These are phyloP conservation scores for Ananas comosus DNA, from an alignment of 176 grass and related monocot species.

Conservation along the genomic window DNA sequence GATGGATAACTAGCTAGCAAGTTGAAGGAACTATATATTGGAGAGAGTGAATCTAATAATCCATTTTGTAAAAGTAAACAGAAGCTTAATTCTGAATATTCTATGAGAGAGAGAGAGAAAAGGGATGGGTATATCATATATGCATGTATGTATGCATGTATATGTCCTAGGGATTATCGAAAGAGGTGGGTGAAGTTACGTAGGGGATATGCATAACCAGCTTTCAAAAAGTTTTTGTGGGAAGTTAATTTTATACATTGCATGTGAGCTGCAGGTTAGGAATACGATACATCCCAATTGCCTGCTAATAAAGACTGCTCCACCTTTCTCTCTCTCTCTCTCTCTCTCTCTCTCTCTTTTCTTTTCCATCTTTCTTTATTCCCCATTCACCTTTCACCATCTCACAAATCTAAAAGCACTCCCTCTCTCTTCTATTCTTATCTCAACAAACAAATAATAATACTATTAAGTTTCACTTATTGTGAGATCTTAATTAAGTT, in stretches of 20 bases:
- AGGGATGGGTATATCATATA: neutral
- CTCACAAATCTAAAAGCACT: slow-evolving; percentile 10
- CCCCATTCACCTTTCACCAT: slow-evolving; percentile 24
- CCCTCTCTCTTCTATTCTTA: neutral
- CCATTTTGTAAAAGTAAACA: neutral
- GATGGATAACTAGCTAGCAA: too few relatives aligned
- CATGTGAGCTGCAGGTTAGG: slow-evolving; percentile 20
- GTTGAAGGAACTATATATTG: neutral
- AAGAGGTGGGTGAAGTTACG: neutral
- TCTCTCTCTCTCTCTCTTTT: neutral
- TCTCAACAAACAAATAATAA: neutral
- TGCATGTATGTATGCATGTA: too few relatives aligned
- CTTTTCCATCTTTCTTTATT: slow-evolving; percentile 46
- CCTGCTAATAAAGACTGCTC: slow-evolving; percentile 46
- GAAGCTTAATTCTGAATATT: neutral
- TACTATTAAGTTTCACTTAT: neutral
- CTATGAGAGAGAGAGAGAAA: neutral
- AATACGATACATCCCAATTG: slow-evolving; percentile 42
- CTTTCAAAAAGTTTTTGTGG: slow-evolving; percentile 31
- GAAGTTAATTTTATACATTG: slow-evolving; percentile 31
- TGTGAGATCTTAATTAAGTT: too few relatives aligned
- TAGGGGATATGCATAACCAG: slow-evolving; percentile 30
- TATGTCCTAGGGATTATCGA: neutral
- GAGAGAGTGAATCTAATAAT: neutral
- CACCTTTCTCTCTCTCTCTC: slow-evolving; percentile 31